Percentiles rank a stretch among this genome's conserved stretches.
Evolutionary conservation across 2,329 filamentous ascomycete species (phyloP).

Genomic region (Arachnomyces sp.): DNA sequence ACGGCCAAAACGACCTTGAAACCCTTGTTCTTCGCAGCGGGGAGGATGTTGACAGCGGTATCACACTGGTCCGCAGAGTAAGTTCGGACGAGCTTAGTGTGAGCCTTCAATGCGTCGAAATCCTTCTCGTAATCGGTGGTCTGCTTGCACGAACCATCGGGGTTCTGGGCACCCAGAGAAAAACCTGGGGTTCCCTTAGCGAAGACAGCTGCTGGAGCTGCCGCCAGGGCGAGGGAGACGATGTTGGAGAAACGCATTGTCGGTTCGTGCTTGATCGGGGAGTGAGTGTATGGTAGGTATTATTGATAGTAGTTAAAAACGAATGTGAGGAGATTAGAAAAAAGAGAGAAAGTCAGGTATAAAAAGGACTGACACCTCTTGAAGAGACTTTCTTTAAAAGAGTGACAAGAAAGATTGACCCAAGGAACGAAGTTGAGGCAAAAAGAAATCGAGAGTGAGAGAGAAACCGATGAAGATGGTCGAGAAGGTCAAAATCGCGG

Average conservation of each 20-base stretch:
- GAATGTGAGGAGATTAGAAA: conserved; percentile 1
- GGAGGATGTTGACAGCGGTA: conserved; percentile 53
- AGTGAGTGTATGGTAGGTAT: neutral
- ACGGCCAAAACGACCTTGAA: conserved; percentile 63
- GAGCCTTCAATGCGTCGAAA: conserved; percentile 51
- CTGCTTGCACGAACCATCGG: conserved; percentile 55
- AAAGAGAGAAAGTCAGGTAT: conserved; percentile 1
- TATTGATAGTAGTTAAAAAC: neutral
- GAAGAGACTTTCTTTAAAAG: no score
- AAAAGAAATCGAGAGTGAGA: neutral
- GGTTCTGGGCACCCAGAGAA: conserved; percentile 56
- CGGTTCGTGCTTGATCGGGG: neutral
- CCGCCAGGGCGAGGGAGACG: conserved; percentile 33
- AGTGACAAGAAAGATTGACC: no score
- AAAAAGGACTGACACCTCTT: neutral
- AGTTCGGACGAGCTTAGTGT: conserved; percentile 53
- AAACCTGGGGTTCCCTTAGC: conserved; percentile 54
- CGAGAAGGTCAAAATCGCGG: neutral
- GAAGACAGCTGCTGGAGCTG: conserved; percentile 41
- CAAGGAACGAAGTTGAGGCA: conserved; percentile 2
- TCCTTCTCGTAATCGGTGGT: conserved; percentile 56
- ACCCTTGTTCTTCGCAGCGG: conserved; percentile 55
- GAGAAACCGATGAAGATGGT: neutral
- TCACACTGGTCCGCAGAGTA: conserved; percentile 62
- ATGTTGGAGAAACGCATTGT: conserved; percentile 38